Conservation (phyloP, 305 asterid genomes). For the Rubia peregrina region DNA sequence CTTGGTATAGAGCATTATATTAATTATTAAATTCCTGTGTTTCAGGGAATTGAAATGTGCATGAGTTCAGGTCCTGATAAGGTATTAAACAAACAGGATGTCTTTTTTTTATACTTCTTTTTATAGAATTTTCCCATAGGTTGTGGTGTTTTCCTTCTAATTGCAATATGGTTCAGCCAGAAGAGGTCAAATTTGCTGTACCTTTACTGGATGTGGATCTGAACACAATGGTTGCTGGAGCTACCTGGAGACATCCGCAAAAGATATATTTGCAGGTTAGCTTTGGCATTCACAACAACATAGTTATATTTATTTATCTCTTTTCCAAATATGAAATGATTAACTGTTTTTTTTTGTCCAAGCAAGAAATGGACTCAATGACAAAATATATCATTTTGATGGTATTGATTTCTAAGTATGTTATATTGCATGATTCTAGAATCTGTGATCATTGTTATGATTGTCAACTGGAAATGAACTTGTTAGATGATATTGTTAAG, state of each 20-base stretch:
- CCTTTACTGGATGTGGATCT: constrained; percentile 78
- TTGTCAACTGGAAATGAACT: not conserved
- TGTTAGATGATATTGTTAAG: not conserved
- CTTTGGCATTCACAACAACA: constrained; percentile 6
- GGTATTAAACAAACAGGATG: constrained; percentile 34
- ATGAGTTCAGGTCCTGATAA: constrained; percentile 58
- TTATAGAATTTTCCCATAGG: not conserved
- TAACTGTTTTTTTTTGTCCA: not conserved
- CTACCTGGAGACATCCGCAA: constrained; percentile 72
- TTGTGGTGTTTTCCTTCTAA: constrained; percentile 22
- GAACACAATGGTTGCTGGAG: constrained; percentile 68
- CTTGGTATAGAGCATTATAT: not conserved
- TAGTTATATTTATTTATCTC: not conserved
- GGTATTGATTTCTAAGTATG: not conserved
- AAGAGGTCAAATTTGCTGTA: constrained; percentile 85
- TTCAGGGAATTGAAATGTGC: constrained; percentile 84
- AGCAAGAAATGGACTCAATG: not conserved
- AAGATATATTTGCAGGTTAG: constrained; percentile 80
- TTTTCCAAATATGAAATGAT: not conserved
- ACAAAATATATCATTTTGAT: not conserved
- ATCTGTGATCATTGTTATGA: not conserved
- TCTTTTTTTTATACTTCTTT: not conserved
- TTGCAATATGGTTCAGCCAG: constrained; percentile 58
- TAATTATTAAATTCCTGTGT: constrained; percentile 20
- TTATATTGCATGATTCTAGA: not conserved